Base-by-base conservation (phyloP, 192 early-diverging fungal genomes). In the Entophlyctis luteolus region DNA sequence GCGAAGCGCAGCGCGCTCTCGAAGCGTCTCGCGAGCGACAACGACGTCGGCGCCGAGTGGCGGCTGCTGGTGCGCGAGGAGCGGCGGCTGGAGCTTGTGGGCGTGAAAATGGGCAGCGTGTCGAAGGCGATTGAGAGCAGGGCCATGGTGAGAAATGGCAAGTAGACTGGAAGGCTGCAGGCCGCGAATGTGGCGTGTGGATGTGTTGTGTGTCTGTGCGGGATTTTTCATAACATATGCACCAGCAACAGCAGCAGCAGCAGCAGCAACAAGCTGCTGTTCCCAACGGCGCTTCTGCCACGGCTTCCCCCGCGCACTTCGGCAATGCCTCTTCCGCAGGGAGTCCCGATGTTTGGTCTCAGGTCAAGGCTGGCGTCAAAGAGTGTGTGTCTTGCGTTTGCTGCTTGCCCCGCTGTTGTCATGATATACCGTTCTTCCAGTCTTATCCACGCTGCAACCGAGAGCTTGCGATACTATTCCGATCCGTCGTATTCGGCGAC, bases 1-100 rank as follows among this genome's bases (percentile, higher is more conserved):
- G 49, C 32, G 28, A 38, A 48, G 14, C 16, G 37, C 22, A 66
- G 55, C 28, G 50, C 22, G 3, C 31, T 66, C 32, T 39, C 33
- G 12, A 8, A 4, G 27, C 23, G 52, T 10, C 34, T 66, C 49
- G n/a, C 33, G 1, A 37, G 27, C 10, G 68, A 70, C 48, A 25
- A 48, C 22, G 68, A 70, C 33, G 37, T 70, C 5, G 57, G 57
- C 6, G 68, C 33, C 5, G 68, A 53, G 22, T 68, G 67, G 68
- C 22, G 68, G 48, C n/a, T 22, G 48, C 32, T 59, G n/a, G 32
- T 59, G 10, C 48, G 31, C 36, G 68, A 70, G 22, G 68, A 70
- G 46, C 4, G 68, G 31, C 59, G 52, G 49, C 34, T 70, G 42
- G 46, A 52, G 29, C 57, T 70, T 1, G 46, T 55, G 1, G 50